A percentile compares a stretch with the other conserved stretches of the same genome.
Conservation (phyloP, 2,329 filamentous ascomycete species). For the Laburnicola sp. region DNA sequence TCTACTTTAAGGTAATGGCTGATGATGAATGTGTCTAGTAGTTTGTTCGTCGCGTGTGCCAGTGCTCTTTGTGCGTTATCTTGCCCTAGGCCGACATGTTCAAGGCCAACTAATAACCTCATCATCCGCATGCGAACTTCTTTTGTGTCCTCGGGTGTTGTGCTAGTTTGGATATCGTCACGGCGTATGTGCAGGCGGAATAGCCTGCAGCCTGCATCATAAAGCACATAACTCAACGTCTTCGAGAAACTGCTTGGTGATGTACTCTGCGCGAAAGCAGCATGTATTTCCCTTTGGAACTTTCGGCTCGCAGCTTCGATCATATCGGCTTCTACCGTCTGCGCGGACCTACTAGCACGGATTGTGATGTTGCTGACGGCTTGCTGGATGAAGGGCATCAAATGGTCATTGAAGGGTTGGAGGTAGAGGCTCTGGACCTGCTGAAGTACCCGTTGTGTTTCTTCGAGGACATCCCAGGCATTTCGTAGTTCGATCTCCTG, state of each 20-base stretch:
- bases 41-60: conserved; percentile 68
- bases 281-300: conserved; percentile 65
- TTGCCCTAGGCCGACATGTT: conserved; percentile 68
- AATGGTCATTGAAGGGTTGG: conserved; percentile 39
- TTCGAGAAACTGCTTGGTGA: conserved; percentile 55
- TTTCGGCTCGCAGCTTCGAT: conserved; percentile 40
- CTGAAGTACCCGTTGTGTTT: conserved; percentile 43
- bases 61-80: conserved; percentile 71
- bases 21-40: conserved; percentile 66
- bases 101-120: conserved; percentile 61
- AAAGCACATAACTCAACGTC: conserved; percentile 60
- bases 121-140: conserved; percentile 57
- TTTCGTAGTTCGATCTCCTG: conserved; percentile 28
- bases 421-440: conserved; percentile 45
- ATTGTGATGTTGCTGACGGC: conserved; percentile 26
- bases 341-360: conserved; percentile 46
- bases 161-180: conserved; percentile 25
- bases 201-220: conserved; percentile 53
- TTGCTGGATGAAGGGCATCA: conserved; percentile 37
- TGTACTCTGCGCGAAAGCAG: conserved; percentile 66
- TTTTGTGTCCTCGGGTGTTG: conserved; percentile 23
- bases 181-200: conserved; percentile 47
- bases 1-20: conserved; percentile 63
- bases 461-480: conserved; percentile 38
- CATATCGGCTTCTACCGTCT: conserved; percentile 20